Conservation (phyloP, 1,284 basidiomycete species). For the Hortiboletus rubellus region DNA sequence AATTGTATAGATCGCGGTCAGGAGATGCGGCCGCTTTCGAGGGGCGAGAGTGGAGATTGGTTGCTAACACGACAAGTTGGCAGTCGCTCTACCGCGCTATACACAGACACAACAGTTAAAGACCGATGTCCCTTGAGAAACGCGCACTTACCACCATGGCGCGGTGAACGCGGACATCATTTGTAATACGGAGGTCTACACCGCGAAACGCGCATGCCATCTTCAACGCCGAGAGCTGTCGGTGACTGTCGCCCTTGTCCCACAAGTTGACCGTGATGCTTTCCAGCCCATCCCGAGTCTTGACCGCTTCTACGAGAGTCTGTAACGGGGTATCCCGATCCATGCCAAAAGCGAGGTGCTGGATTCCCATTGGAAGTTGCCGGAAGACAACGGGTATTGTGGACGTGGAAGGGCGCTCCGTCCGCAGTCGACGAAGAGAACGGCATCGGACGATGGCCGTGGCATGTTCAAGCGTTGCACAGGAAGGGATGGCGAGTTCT, state of each 20-base stretch:
- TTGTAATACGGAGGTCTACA: conserved; percentile 47
- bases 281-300: conserved; percentile 41
- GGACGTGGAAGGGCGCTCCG: conserved; percentile 50
- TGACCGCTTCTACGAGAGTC: conserved; percentile 52
- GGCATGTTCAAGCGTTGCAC: conserved; percentile 47
- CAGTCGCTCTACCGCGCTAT: conserved; percentile 18
- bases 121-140: conserved; percentile 10
- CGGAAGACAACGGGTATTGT: conserved; percentile 44
- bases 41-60: not conserved
- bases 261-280: conserved; percentile 50
- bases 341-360: conserved; percentile 59
- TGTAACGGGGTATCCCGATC: conserved; percentile 54
- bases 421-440: conserved; percentile 50
- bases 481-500: conserved; percentile 58
- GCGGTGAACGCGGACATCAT: conserved; percentile 49
- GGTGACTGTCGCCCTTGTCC: conserved; percentile 47
- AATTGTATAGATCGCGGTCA: not conserved
- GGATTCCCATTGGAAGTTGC: conserved; percentile 47
- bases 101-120: conserved; percentile 12
- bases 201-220: conserved; percentile 57
- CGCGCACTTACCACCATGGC: conserved; percentile 44
- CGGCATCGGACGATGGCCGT: conserved; percentile 48
- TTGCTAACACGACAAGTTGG: conserved; percentile 22
- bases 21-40: not conserved
- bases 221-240: conserved; percentile 49